phyloP scores from a whole-genome alignment of 2,329 filamentous ascomycete species.

The Acrocalymma vagum region DNA sequence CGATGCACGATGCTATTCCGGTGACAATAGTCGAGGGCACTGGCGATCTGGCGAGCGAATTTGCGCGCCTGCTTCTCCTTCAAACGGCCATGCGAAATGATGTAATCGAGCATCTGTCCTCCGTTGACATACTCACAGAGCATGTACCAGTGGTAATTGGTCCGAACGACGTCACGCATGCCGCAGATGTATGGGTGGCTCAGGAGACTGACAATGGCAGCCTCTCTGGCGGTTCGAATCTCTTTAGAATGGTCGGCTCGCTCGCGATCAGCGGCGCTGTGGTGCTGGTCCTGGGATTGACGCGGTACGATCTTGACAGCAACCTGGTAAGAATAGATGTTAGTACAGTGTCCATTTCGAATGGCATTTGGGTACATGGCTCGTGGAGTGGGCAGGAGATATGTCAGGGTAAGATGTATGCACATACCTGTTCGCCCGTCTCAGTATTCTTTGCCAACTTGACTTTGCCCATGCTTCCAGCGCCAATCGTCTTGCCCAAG shows the following conservation, averaged over 20 bases:
- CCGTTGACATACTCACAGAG: slow-evolving; percentile 99
- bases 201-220: slow-evolving; percentile 92
- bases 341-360: too few relatives aligned
- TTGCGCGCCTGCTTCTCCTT: slow-evolving; percentile 99
- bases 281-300: slow-evolving; percentile 85
- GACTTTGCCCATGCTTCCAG: slow-evolving; percentile 98
- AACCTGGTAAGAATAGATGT: too few relatives aligned
- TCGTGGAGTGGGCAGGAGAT: too few relatives aligned
- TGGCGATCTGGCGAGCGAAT: slow-evolving; percentile 96
- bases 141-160: slow-evolving; percentile 99
- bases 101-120: slow-evolving; percentile 99
- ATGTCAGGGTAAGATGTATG: too few relatives aligned
- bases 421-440: slow-evolving; percentile 83
- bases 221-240: slow-evolving; percentile 91
- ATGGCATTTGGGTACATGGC: too few relatives aligned
- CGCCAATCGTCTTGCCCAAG: slow-evolving; percentile 94
- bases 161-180: slow-evolving; percentile 92
- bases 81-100: slow-evolving; percentile 95
- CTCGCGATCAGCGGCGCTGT: slow-evolving; percentile 76
- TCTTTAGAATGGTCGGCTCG: slow-evolving; percentile 96
- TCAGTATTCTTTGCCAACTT: slow-evolving; percentile 93
- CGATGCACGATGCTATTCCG: slow-evolving; percentile 98
- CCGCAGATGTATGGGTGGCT: slow-evolving; percentile 96
- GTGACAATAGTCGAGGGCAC: slow-evolving; percentile 96
- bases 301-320: slow-evolving; percentile 97